Conservation (phyloP, 2,329 filamentous ascomycete genomes). For the Cladosporium sp. region DNA sequence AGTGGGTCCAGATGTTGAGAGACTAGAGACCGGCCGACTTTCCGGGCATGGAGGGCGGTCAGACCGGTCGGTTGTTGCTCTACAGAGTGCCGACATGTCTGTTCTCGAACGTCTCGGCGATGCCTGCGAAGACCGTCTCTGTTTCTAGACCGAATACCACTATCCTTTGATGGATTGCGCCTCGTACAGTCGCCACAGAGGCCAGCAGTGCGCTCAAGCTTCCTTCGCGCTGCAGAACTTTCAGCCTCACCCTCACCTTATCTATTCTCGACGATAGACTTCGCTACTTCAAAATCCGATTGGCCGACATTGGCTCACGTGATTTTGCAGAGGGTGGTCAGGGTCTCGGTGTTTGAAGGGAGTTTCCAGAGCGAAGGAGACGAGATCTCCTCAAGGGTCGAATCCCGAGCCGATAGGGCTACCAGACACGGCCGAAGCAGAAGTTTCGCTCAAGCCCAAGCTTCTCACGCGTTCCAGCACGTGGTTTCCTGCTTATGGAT, state of each 20-base stretch:
- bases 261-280: neutral
- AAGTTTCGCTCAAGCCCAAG: neutral
- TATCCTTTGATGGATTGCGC: too few species aligned
- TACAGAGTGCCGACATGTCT: neutral
- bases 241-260: slow-evolving; percentile 6
- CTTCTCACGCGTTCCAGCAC: neutral
- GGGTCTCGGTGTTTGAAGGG: slow-evolving; percentile 1
- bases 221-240: neutral
- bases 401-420: slow-evolving; percentile 1
- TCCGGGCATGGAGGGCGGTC: neutral
- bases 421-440: neutral
- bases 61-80: neutral
- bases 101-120: neutral
- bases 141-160: too few species aligned
- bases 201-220: neutral
- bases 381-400: neutral
- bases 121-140: too few species aligned
- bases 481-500: neutral
- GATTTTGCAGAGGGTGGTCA: neutral
- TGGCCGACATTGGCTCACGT: neutral
- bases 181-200: neutral
- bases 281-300: neutral
- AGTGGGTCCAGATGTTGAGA: slow-evolving; percentile 5
- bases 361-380: neutral
- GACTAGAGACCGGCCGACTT: slow-evolving; percentile 1